Evolutionary conservation across 225 moss, liverwort and hornwort genomes (phyloP), one percentile per base, ranked within the genome.

Genomic region (Antitrichia curtipendula): DNA sequence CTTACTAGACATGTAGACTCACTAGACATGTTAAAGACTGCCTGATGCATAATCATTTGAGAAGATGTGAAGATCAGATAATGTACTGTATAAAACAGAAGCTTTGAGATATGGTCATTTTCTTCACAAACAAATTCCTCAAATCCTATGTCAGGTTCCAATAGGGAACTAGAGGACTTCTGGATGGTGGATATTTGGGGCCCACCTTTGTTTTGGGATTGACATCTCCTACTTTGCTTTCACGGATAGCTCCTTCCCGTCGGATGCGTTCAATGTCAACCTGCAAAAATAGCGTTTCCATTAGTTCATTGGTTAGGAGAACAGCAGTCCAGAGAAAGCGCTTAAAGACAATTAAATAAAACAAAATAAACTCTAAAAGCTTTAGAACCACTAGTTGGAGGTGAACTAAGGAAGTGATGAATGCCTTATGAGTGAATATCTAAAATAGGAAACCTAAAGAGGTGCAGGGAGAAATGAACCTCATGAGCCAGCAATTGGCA

Each of bases 401-500:
- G 71, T 49, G 80, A 78, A 78, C 38, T n/a, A 87, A 71, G 38
- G 52, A n/a, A 71, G 62, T 38, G 40, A 81, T 61, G 59, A 59
- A 47, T 49, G 60, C 20, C 47, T 70, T 50, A 47, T 29, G 50
- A 81, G 50, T 45, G 31, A 72, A 68, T 32, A 73, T 72, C 52
- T 28, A 81, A 70, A 59, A 49, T 52, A 89, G 71, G 19, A 87
- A 61, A 58, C 29, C 57, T 78, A 16, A 78, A 82, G 60, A 79
- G 40, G 66, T 31, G 61, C 75, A 86, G 60, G n/a, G 24, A 91
- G 49, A 73, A 78, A 16, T 34, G 58, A 82, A 94, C 94, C 94
- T 94, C 93, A 88, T 94, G 94, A 90, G 88, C 88, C 88, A 94
- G 75, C 90, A 94, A 89, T 87, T 94, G 93, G 82, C 94, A 89